Base-by-base conservation (phyloP, 1,139 yeast species). In the Sugiyamaella grinbergsii region DNA sequence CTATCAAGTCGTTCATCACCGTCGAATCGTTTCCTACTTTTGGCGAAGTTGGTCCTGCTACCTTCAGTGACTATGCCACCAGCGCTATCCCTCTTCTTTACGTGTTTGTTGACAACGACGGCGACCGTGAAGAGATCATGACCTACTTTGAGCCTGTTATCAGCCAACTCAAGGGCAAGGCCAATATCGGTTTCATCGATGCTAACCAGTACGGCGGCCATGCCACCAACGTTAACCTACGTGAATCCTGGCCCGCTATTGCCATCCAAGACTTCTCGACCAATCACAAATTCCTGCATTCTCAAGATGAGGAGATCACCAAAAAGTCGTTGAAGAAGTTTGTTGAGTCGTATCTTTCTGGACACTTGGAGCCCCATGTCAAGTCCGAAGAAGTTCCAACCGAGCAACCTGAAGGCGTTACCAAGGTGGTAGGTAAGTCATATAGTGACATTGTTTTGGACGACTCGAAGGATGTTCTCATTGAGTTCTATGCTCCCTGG, bases 401-500 rank as follows among this genome's bases (percentile, higher is more conserved):
- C 70, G 71, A 71, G 54, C 94, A 86, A 71, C 82, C 83, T 52
- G 78, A 80, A 51, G 79, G 87, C 49, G 96, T 90, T 51, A 75
- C 75, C 69, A 83, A 82, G 65, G 79, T 93, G 60, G 98, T 93
- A 55, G 96, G 90, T 62, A 81, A 83, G 73, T 89, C 83, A 69
- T 93, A 88, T 71, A 83, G 84, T 43, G 80, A 79, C 31, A 73
- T 88, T 57, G 78, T 88, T 55, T 73, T 76, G 34, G 91, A 90
- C 66, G 73, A 75, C 47, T 70, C 78, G 53, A 89, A 88, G 77
- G 98, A 93, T 70, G 91, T 93, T 49, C 76, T 93, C 61, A 91
- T 93, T 61, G 89, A 91, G 76, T 91, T 87, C 75, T 93, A 88
- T 68, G 98, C 98, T 52, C 96, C 96, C 73, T 93, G 98, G 98